These are phyloP conservation scores for Diutina mesorugosa DNA, from an alignment of 1,139 yeast species.

Conservation along the genomic window DNA sequence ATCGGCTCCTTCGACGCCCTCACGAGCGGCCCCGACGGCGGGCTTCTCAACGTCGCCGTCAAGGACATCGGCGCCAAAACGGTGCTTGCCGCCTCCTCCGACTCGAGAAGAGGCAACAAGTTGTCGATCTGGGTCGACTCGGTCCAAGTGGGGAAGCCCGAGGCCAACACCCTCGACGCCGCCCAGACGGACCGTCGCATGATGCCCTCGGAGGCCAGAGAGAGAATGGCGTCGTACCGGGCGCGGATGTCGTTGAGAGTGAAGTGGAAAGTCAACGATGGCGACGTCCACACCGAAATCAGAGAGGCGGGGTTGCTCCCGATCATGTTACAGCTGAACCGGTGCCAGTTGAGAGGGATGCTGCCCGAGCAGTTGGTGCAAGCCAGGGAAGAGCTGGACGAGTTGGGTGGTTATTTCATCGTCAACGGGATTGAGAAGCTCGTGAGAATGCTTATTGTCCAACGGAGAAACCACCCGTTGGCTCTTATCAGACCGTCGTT, in stretches of 20 bases:
- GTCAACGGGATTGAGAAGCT: slow-evolving; percentile 95
- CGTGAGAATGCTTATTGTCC: slow-evolving; percentile 94
- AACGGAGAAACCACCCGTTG: slow-evolving; percentile 96
- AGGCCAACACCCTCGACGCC: slow-evolving; percentile 63
- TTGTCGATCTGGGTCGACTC: slow-evolving; percentile 68
- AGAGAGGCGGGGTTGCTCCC: slow-evolving; percentile 93
- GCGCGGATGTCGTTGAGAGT: slow-evolving; percentile 68
- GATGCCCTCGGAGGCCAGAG: slow-evolving; percentile 86
- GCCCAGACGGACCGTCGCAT: slow-evolving; percentile 68
- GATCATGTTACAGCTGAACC: slow-evolving; percentile 75
- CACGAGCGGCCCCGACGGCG: slow-evolving; percentile 78
- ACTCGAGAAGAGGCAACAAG: slow-evolving; percentile 69
- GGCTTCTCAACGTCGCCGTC: slow-evolving; percentile 73
- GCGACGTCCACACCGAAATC: slow-evolving; percentile 66
- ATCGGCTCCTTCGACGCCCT: slow-evolving; percentile 93
- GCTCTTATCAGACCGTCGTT: slow-evolving; percentile 93
- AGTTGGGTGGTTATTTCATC: slow-evolving; percentile 90
- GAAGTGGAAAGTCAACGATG: slow-evolving; percentile 78
- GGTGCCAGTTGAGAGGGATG: slow-evolving; percentile 80
- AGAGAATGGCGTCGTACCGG: slow-evolving; percentile 67
- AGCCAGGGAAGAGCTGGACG: slow-evolving; percentile 85
- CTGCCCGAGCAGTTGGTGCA: slow-evolving; percentile 73
- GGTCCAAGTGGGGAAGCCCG: slow-evolving; percentile 78
- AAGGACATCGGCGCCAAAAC: slow-evolving; percentile 80
- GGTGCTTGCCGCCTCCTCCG: slow-evolving; percentile 67